Evolutionary conservation across 345 rosid genomes (phyloP).

Genomic region (Isatis tinctoria): DNA sequence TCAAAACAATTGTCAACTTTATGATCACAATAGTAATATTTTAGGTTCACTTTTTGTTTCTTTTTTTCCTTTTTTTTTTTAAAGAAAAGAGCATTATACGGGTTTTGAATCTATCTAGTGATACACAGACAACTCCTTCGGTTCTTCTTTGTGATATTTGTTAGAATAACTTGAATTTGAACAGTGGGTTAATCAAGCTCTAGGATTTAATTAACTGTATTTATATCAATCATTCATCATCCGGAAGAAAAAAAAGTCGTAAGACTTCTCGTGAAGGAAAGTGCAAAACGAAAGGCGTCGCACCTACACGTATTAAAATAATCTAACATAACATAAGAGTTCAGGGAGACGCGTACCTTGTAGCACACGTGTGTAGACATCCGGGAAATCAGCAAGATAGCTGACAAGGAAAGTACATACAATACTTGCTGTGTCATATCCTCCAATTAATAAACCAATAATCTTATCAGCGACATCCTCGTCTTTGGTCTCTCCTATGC

Average conservation of each 20-base stretch:
- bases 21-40: too few relatives aligned
- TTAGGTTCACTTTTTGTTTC: too few relatives aligned
- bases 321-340: background rate
- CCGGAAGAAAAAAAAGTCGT: background rate
- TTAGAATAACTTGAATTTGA: too few relatives aligned
- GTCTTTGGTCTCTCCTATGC: constrained; percentile 17
- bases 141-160: too few relatives aligned
- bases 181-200: too few relatives aligned
- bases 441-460: constrained; percentile 32
- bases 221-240: too few relatives aligned
- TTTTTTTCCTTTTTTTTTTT: too few relatives aligned
- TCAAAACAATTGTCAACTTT: too few relatives aligned
- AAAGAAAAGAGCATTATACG: too few relatives aligned
- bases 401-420: constrained; percentile 30
- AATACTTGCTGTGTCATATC: constrained; percentile 38
- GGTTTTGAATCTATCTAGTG: too few relatives aligned
- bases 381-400: constrained; percentile 36
- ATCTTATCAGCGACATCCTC: constrained; percentile 31
- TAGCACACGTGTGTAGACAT: constrained; percentile 28
- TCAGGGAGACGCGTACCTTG: constrained; percentile 18
- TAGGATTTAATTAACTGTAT: too few relatives aligned
- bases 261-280: background rate
- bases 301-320: constrained; percentile 8
- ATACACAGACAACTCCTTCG: too few relatives aligned
- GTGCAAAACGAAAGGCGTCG: background rate